Base-by-base conservation (phyloP, 2,329 filamentous ascomycete species). In the Sclerotinia sclerotiorum region DNA sequence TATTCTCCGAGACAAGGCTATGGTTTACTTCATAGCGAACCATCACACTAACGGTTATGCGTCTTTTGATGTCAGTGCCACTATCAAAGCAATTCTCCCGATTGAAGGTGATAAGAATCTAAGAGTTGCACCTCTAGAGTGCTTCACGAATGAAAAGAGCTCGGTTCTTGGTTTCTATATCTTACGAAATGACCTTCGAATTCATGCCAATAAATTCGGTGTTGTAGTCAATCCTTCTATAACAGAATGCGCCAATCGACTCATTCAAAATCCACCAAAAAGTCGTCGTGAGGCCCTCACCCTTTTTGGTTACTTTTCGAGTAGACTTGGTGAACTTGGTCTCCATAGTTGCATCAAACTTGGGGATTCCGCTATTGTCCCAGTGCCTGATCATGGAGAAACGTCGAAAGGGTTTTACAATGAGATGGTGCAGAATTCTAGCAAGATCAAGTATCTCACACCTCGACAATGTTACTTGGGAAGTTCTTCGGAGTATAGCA, bases 401-500 rank as follows among this genome's bases (percentile, higher is more conserved):
- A 21, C 72, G 71, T 62, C 71, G 58, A 72, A 74, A 62, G 56
- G 66, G 4, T 67, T 63, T 69, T 61, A 70, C 72, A 29, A 76
- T 77, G 55, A 84, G 84, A 69, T 86, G 84, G 69, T 8, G 71
- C 79, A 52, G 63, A 77, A 67, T 76, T 74, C 68, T 68, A 32
- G 19, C 55, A 75, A 76, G 58, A 73, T 86, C 57, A 81, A 83
- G 72, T 84, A 88, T 73, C 83, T 93, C 56, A 84, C 86, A 21
- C 94, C 95, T 6, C 85, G 84, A 57, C 84, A 88, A 52, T 93
- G 90, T 71, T 99, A 97, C 77, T 83, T 99, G 2, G 95, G 95
- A 11, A 89, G 72, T 39, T 88, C 85, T 7, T 78, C 81, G 2
- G 84, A 83, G 10, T 99, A 96, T 75, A 90, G 88, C 15, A 91